Evolutionary conservation across 2,329 filamentous ascomycete species (phyloP), one percentile per base, ranked within the genome.

Genomic region (Penicillium vulpinum): DNA sequence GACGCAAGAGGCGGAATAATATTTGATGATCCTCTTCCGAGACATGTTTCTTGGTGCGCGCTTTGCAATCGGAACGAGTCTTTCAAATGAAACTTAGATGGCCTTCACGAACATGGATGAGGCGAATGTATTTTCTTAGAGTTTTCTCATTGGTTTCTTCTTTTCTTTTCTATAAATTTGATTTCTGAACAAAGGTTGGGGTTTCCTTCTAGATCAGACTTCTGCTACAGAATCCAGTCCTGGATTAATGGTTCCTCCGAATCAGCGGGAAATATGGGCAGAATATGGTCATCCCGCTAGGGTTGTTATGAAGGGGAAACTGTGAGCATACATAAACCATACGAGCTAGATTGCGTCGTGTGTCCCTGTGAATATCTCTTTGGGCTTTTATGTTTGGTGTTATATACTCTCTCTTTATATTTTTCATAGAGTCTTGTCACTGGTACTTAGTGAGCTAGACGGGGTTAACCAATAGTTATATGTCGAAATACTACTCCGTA

Each of bases 61-160:
- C 16, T 33, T 33, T 46, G 31, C 38, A 26, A 15, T 40, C 11
- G 21, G 38, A 28, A 51, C 18, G 38, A 36, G 28, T 18, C n/a
- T 33, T 50, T 43, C 58, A 48, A 61, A 67, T 60, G 58, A 67
- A 65, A 46, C 43, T 58, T 66, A 65, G 62, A 64, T 58, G 54
- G 54, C 62, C 54, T 51, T 67, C 54, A 66, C 57, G 65, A 64
- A 66, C 59, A 68, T 66, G 62, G 57, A 63, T 61, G 59, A 61
- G 65, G 66, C 64, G 67, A 68, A 58, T 63, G 48, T 59, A 56
- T 52, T 46, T 46, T 43, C 48, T 52, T 50, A 53, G 54, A 36
- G 40, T 24, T 48, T 36, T 24, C 35, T 53, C 15, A 11, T 43
- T 26, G 6, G 16, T 26, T 55, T 47, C 51, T 63, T 55, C 53